phyloP scores from a whole-genome alignment of 352 stramenopile species.

The Blastocystis sp. region DNA sequence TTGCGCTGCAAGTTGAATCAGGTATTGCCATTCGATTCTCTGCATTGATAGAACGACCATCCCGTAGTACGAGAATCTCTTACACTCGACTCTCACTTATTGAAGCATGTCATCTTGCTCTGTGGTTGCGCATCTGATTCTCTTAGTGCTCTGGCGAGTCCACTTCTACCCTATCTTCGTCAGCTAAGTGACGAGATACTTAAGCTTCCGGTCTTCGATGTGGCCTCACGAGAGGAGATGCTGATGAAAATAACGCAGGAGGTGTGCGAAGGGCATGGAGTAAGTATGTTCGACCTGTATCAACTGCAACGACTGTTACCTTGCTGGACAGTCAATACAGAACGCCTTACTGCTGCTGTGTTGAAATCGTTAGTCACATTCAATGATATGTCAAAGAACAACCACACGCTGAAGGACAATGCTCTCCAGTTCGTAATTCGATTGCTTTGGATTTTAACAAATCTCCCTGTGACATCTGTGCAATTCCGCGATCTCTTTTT shows the following conservation, averaged over 20 bases:
- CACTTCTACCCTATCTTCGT: background rate
- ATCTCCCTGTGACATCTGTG: background rate
- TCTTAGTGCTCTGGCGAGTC: background rate
- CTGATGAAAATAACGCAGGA: background rate
- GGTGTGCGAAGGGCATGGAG: background rate
- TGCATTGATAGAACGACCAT: background rate
- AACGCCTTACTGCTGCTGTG: background rate
- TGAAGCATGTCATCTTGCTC: background rate
- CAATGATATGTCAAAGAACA: background rate
- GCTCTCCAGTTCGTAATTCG: background rate
- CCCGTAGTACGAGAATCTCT: background rate
- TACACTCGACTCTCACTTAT: background rate
- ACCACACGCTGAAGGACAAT: background rate
- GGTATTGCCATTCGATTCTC: background rate
- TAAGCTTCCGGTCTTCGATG: background rate
- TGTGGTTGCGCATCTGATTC: background rate
- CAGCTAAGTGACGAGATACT: background rate
- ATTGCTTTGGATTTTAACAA: background rate
- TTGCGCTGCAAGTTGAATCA: background rate
- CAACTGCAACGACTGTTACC: background rate
- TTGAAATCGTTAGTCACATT: background rate
- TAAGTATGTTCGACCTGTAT: background rate
- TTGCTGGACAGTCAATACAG: background rate
- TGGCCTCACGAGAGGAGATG: background rate
- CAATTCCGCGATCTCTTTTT: slow-evolving; percentile 12